Percentiles rank a stretch among this genome's conserved stretches.
phyloP scores from a whole-genome alignment of 129 eudicot genomes.

The Flaveria linearis region DNA sequence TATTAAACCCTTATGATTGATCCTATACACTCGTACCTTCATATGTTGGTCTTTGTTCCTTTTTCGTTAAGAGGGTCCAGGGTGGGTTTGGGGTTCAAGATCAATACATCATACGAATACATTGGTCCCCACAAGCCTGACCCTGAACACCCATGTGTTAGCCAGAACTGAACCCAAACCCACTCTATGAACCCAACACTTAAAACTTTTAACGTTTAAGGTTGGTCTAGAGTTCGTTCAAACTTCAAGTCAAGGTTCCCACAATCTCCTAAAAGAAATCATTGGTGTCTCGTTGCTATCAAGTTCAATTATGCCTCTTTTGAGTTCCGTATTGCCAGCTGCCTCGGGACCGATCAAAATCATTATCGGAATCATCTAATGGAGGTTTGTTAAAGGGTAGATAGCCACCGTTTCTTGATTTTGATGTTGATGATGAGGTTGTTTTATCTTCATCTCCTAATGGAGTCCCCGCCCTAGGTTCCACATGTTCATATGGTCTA shows the following conservation, averaged over 20 bases:
- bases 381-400: constrained; percentile 43
- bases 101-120: neutral
- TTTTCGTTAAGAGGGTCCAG: neutral
- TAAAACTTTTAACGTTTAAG: neutral
- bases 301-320: constrained; percentile 39
- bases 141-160: neutral
- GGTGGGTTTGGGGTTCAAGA: neutral
- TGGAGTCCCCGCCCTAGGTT: constrained; percentile 60
- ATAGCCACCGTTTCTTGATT: constrained; percentile 54
- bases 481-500: constrained; percentile 56
- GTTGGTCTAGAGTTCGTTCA: neutral
- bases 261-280: constrained; percentile 19
- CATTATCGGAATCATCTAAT: constrained; percentile 42
- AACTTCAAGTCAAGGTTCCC: neutral
- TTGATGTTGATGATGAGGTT: constrained; percentile 26
- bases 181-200: neutral
- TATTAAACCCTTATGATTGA: neutral
- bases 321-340: constrained; percentile 58
- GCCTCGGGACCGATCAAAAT: constrained; percentile 52
- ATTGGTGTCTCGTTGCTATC: constrained; percentile 51
- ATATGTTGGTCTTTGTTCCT: neutral
- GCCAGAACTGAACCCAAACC: neutral
- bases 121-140: neutral
- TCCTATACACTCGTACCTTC: neutral
- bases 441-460: constrained; percentile 67